Conservation (phyloP, 2,329 filamentous ascomycete species). For the Fonsecaea pedrosoi region DNA sequence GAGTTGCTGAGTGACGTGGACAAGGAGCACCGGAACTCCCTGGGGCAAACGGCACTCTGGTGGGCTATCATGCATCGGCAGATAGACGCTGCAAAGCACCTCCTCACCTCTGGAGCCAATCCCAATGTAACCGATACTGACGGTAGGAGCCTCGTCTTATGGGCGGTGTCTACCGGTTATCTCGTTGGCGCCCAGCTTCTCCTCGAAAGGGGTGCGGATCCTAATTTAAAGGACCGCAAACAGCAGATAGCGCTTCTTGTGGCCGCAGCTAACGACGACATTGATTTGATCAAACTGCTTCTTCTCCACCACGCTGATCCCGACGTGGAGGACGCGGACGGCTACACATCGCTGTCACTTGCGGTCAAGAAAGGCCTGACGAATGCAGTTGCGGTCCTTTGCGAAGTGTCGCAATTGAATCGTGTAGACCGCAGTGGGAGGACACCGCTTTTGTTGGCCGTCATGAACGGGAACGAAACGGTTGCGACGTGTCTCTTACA, state of each 20-base stretch:
- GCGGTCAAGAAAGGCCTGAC: background rate
- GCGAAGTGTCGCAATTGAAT: background rate
- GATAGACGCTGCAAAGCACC: slow-evolving; percentile 15
- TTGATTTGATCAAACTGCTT: background rate
- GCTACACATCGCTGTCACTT: background rate
- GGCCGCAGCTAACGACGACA: background rate
- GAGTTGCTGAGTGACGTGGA: background rate
- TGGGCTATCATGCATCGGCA: slow-evolving; percentile 31
- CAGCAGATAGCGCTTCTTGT: slow-evolving; percentile 8
- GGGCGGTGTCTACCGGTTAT: background rate
- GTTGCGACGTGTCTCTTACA: slow-evolving; percentile 11
- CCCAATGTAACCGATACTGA: background rate
- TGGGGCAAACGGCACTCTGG: slow-evolving; percentile 27
- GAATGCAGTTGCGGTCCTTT: background rate
- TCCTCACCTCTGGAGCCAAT: slow-evolving; percentile 6
- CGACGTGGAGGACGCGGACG: background rate
- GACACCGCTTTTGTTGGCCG: slow-evolving; percentile 9
- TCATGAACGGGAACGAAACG: slow-evolving; percentile 11
- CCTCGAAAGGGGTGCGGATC: slow-evolving; percentile 7
- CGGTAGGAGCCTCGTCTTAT: background rate
- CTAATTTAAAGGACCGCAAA: slow-evolving; percentile 1
- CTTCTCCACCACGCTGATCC: background rate
- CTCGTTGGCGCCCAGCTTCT: slow-evolving; percentile 2
- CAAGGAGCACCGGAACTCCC: background rate
- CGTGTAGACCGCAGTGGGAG: background rate